Percentiles rank a stretch among this genome's conserved stretches.
phyloP scores from a whole-genome alignment of 2,329 filamentous ascomycete species.

The Ophiocordyceps sinensis region DNA sequence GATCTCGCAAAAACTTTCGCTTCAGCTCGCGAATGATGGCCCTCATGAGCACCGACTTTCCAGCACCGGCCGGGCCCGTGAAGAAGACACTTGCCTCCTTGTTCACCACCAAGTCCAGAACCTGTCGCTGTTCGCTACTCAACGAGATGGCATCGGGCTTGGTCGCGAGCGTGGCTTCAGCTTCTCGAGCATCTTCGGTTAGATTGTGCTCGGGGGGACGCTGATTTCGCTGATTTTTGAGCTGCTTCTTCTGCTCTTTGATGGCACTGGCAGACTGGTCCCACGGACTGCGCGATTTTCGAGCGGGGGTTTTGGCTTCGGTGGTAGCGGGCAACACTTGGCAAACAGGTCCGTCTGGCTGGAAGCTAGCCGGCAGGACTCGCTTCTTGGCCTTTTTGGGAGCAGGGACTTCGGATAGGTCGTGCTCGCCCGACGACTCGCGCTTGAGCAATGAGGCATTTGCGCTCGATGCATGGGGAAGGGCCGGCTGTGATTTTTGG shows the following conservation, averaged over 20 bases:
- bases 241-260: slow-evolving; percentile 63
- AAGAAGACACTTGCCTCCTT: slow-evolving; percentile 87
- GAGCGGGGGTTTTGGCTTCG: slow-evolving; percentile 15
- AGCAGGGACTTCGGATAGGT: slow-evolving; percentile 9
- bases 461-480: slow-evolving; percentile 6
- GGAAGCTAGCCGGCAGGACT: slow-evolving; percentile 40
- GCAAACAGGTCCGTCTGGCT: slow-evolving; percentile 15
- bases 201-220: slow-evolving; percentile 25
- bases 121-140: slow-evolving; percentile 73
- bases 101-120: slow-evolving; percentile 70
- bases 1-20: slow-evolving; percentile 59
- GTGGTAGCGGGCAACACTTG: slow-evolving; percentile 13
- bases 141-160: slow-evolving; percentile 48
- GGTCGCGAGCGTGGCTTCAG: slow-evolving; percentile 18
- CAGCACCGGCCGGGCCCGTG: slow-evolving; percentile 89
- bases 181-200: slow-evolving; percentile 25
- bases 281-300: slow-evolving; percentile 38
- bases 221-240: slow-evolving; percentile 40
- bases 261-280: slow-evolving; percentile 60
- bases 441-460: slow-evolving; percentile 25
- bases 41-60: slow-evolving; percentile 91
- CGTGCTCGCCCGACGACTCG: slow-evolving; percentile 18
- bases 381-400: slow-evolving; percentile 42
- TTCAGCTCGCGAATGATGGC: slow-evolving; percentile 75
- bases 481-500: slow-evolving; percentile 12